phyloP scores from a whole-genome alignment of 805 yeast species.

The Saccharomyces mikatae region DNA sequence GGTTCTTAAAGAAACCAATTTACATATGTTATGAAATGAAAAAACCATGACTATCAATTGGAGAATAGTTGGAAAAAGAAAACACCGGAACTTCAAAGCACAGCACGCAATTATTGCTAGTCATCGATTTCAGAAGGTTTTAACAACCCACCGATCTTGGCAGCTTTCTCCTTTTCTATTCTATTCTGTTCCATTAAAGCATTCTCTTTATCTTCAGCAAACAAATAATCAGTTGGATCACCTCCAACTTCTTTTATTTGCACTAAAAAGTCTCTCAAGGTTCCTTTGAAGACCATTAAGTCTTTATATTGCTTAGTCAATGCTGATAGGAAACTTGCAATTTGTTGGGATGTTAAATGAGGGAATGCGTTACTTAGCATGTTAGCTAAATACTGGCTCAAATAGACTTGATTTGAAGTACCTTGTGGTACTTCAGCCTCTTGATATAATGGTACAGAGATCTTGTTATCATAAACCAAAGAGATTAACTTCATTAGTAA shows the following conservation, averaged over 20 bases:
- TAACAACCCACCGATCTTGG: slow-evolving; percentile 84
- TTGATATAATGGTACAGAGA: slow-evolving; percentile 69
- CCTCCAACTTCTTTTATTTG: slow-evolving; percentile 96
- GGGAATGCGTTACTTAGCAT: slow-evolving; percentile 88
- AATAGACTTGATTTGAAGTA: slow-evolving; percentile 67
- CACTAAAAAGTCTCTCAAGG: slow-evolving; percentile 88
- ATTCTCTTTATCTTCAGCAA: slow-evolving; percentile 83
- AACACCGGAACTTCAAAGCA: not conserved
- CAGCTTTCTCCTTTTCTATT: slow-evolving; percentile 70
- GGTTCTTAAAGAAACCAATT: not conserved
- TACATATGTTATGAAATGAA: not conserved
- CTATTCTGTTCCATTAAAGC: slow-evolving; percentile 63
- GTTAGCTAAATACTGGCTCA: slow-evolving; percentile 73
- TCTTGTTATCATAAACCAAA: slow-evolving; percentile 67
- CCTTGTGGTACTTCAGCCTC: slow-evolving; percentile 80
- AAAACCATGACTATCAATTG: not conserved
- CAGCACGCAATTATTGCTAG: slow-evolving; percentile 25
- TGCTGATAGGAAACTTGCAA: slow-evolving; percentile 71
- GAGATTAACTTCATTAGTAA: slow-evolving; percentile 77
- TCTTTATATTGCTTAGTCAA: slow-evolving; percentile 68
- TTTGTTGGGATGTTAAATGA: slow-evolving; percentile 76
- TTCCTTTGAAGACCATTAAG: slow-evolving; percentile 67
- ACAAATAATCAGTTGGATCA: slow-evolving; percentile 87
- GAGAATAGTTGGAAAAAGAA: not conserved
- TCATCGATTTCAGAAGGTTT: slow-evolving; percentile 95